phyloP scores from a whole-genome alignment of 2,329 filamentous ascomycete species.

The Dactylellina leptospora region DNA sequence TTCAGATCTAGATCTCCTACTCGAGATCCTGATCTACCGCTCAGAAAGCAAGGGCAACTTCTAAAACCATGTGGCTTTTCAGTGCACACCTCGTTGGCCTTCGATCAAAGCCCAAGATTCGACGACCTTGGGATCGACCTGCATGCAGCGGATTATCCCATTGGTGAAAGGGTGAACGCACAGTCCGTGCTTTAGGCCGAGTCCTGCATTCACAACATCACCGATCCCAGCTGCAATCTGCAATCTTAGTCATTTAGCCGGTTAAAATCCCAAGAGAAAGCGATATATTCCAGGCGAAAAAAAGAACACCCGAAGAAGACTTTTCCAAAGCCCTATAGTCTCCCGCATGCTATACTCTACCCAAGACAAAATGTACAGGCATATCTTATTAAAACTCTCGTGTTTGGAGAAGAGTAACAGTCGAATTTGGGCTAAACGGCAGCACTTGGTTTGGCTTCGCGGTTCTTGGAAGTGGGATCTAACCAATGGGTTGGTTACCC shows the following conservation, averaged over 20 bases:
- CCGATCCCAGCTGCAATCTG: conserved; percentile 28
- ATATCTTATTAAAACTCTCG: conserved; percentile 25
- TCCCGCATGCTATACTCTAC: conserved; percentile 32
- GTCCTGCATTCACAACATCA: conserved; percentile 11
- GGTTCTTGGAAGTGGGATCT: conserved; percentile 9
- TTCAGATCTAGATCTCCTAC: too few species aligned
- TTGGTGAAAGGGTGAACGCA: conserved; percentile 14
- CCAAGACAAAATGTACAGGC: conserved; percentile 28
- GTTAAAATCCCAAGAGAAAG: conserved; percentile 29
- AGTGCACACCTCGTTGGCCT: neutral
- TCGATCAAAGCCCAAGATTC: conserved; percentile 20
- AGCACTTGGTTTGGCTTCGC: conserved; percentile 20
- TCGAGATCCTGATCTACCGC: too few species aligned
- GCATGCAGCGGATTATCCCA: conserved; percentile 45
- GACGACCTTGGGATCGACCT: too few species aligned
- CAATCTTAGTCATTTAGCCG: conserved; percentile 34
- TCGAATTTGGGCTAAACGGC: conserved; percentile 46
- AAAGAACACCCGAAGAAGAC: neutral
- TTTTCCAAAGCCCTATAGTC: conserved; percentile 12
- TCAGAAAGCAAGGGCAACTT: conserved; percentile 41
- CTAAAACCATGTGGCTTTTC: conserved; percentile 39
- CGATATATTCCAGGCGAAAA: conserved; percentile 21
- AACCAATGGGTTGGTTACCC: conserved; percentile 36
- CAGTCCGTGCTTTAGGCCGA: conserved; percentile 22
- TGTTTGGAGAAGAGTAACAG: conserved; percentile 5